A percentile compares a stretch with the other conserved stretches of the same genome.
phyloP scores from a whole-genome alignment of 2,329 filamentous ascomycete species.

The Aspergillus texensis region DNA sequence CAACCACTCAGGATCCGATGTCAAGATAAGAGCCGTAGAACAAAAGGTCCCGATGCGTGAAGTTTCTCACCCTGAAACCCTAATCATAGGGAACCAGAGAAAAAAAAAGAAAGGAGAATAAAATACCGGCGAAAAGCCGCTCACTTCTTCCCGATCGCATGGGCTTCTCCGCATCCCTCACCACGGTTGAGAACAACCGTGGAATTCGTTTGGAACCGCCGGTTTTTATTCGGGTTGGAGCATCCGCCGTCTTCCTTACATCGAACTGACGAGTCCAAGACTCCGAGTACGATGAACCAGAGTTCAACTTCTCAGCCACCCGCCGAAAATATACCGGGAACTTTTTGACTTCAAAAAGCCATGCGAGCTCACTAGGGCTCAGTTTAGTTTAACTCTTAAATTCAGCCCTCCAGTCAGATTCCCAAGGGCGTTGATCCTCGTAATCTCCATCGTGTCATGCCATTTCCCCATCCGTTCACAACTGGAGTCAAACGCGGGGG shows the following conservation, averaged over 20 bases:
- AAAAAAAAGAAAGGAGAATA: neutral
- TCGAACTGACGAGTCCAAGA: neutral
- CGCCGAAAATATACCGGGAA: conserved; percentile 4
- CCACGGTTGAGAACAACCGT: neutral
- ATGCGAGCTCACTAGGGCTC: neutral
- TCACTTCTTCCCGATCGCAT: neutral
- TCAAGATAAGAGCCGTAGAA: neutral
- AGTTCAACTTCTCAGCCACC: neutral
- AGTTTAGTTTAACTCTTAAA: neutral
- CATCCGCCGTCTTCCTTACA: neutral
- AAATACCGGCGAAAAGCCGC: neutral
- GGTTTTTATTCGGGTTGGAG: conserved; percentile 1
- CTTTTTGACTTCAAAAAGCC: neutral
- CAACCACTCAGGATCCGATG: neutral
- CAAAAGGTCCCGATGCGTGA: neutral
- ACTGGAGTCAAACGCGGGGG: conserved; percentile 12
- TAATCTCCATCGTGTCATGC: neutral
- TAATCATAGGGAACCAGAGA: neutral
- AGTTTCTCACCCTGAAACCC: neutral
- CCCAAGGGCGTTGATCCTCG: neutral
- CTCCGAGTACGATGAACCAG: neutral
- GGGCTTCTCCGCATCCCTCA: neutral
- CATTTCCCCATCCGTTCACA: conserved; percentile 13
- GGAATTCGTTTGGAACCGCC: neutral
- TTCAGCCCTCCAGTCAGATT: neutral